phyloP scores from a whole-genome alignment of 768 basidiomycete species.

The Russula sp. region DNA sequence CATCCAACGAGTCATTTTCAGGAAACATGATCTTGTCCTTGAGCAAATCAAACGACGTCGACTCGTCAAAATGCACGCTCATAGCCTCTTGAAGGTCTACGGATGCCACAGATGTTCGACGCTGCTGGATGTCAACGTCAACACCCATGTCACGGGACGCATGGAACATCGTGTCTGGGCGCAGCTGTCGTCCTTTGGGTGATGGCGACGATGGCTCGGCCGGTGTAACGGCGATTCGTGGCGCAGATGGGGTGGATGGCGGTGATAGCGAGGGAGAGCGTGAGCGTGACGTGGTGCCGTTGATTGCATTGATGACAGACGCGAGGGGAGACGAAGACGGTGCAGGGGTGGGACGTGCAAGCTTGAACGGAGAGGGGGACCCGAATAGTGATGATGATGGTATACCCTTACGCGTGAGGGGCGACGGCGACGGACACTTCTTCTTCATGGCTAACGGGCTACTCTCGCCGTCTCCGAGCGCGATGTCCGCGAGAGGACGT shows the following conservation, averaged over 20 bases:
- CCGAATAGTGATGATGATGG: slow-evolving; percentile 1
- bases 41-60: slow-evolving; percentile 30
- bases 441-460: slow-evolving; percentile 10
- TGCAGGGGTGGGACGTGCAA: slow-evolving; percentile 36
- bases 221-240: slow-evolving; percentile 20
- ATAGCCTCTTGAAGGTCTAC: slow-evolving; percentile 27
- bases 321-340: slow-evolving; percentile 31
- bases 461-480: slow-evolving; percentile 17
- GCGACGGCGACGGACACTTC: not conserved
- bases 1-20: slow-evolving; percentile 26
- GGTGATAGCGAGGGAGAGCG: slow-evolving; percentile 11
- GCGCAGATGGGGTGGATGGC: slow-evolving; percentile 14
- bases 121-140: slow-evolving; percentile 3
- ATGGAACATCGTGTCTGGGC: slow-evolving; percentile 5
- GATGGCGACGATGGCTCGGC: slow-evolving; percentile 26
- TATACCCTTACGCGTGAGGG: not conserved
- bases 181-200: slow-evolving; percentile 7
- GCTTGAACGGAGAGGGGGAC: slow-evolving; percentile 16
- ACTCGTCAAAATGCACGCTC: slow-evolving; percentile 28
- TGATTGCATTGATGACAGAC: slow-evolving; percentile 30
- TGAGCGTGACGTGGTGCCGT: slow-evolving; percentile 15
- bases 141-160: slow-evolving; percentile 3
- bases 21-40: slow-evolving; percentile 28
- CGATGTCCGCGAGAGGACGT: slow-evolving; percentile 29
- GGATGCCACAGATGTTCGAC: slow-evolving; percentile 24